A percentile compares a stretch with the other conserved stretches of the same genome.
phyloP scores from a whole-genome alignment of 495 filamentous ascomycete species.

The Umbilicaria muhlenbergii region DNA sequence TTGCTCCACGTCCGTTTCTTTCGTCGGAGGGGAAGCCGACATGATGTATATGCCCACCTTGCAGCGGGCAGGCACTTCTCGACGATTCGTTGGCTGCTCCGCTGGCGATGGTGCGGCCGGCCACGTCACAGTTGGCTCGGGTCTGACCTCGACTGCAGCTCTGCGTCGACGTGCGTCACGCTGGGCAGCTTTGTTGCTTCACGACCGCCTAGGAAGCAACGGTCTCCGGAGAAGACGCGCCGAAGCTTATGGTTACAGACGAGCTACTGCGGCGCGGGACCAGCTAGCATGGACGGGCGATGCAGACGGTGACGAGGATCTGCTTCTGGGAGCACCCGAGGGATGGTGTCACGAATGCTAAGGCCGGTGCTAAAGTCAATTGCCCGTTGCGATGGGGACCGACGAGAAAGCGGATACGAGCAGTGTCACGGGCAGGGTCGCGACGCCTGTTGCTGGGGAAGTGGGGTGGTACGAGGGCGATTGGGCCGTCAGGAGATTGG shows the following conservation, averaged over 20 bases:
- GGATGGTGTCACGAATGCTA: too few relatives aligned
- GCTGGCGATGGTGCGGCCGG: conserved; percentile 3
- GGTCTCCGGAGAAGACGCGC: too few relatives aligned
- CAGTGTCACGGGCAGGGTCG: conserved; percentile 3
- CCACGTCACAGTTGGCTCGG: conserved; percentile 4
- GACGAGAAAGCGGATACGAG: conserved; percentile 3
- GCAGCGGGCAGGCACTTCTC: conserved; percentile 1
- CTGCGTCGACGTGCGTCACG: too few relatives aligned
- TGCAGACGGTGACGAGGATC: too few relatives aligned
- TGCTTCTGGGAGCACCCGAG: too few relatives aligned
- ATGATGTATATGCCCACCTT: conserved; percentile 46
- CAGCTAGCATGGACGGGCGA: too few relatives aligned
- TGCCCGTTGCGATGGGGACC: neutral
- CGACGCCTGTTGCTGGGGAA: conserved; percentile 1
- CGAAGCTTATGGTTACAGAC: too few relatives aligned
- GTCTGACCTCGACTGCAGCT: neutral
- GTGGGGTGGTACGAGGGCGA: conserved; percentile 9
- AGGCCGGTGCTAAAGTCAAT: too few relatives aligned
- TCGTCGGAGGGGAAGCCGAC: conserved; percentile 82
- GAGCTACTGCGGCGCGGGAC: too few relatives aligned
- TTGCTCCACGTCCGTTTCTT: conserved; percentile 77
- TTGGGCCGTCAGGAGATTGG: conserved; percentile 2
- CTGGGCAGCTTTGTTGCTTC: too few relatives aligned
- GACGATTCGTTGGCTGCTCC: conserved; percentile 1
- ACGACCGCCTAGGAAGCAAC: too few relatives aligned